Percentiles rank a stretch among this genome's conserved stretches.
Conservation (phyloP, 805 yeast species). For the Schwanniomyces sp. region DNA sequence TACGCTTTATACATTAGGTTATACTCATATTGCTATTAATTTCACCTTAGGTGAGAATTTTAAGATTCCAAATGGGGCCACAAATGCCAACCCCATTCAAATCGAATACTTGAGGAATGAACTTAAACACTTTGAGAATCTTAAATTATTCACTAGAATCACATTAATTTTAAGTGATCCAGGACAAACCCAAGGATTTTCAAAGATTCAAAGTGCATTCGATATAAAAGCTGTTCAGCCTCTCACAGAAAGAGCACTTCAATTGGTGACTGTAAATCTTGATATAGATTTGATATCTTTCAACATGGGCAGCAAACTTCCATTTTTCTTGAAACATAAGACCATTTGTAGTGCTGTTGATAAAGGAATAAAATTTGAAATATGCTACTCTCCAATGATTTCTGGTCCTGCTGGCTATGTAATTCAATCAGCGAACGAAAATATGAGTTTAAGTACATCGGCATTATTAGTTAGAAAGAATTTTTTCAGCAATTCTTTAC, state of each 20-base stretch:
- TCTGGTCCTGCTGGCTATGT: constrained; percentile 33
- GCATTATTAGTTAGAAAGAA: constrained; percentile 50
- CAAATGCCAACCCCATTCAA: constrained; percentile 48
- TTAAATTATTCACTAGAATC: constrained; percentile 59
- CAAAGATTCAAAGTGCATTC: constrained; percentile 49
- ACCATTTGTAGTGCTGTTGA: constrained; percentile 79
- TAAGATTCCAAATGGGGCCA: constrained; percentile 51
- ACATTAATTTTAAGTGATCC: constrained; percentile 80
- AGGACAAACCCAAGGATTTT: constrained; percentile 65
- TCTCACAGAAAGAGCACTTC: constrained; percentile 71
- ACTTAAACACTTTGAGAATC: constrained; percentile 27
- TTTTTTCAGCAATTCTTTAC: constrained; percentile 69
- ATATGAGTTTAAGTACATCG: constrained; percentile 16
- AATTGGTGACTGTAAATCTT: constrained; percentile 68
- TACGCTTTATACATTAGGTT: constrained; percentile 62
- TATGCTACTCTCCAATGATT: constrained; percentile 62
- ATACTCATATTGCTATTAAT: constrained; percentile 76
- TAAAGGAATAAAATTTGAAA: constrained; percentile 80
- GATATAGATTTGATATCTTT: constrained; percentile 84
- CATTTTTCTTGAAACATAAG: constrained; percentile 80
- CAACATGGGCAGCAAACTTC: constrained; percentile 61
- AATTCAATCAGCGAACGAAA: constrained; percentile 14
- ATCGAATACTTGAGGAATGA: constrained; percentile 23
- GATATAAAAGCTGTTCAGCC: constrained; percentile 87
- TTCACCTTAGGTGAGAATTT: constrained; percentile 52